Percentiles rank a stretch among this genome's conserved stretches.
phyloP scores from a whole-genome alignment of 495 filamentous ascomycete genomes.

The Chaetomidium leptoderma region DNA sequence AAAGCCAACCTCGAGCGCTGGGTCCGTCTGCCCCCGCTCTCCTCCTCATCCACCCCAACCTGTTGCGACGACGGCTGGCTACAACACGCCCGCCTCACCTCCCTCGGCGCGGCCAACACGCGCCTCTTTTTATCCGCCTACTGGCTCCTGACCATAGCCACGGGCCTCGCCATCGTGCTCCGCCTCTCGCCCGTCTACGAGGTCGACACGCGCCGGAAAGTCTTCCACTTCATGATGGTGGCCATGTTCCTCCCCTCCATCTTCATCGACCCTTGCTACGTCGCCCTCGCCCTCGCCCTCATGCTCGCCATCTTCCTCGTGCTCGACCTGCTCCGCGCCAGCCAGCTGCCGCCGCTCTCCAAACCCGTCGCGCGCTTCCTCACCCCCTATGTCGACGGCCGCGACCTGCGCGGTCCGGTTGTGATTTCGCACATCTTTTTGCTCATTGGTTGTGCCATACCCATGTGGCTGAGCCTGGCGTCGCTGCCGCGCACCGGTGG shows the following conservation, averaged over 20 bases:
- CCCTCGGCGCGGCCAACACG: conserved; percentile 70
- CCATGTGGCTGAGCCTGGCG: conserved; percentile 81
- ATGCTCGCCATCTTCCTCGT: conserved; percentile 79
- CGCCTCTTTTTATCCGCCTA: conserved; percentile 74
- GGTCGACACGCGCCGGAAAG: conserved; percentile 95
- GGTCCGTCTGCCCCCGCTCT: conserved; percentile 63
- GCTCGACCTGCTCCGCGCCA: conserved; percentile 82
- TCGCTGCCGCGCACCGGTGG: conserved; percentile 50
- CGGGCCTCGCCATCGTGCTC: conserved; percentile 70
- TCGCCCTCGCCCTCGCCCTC: conserved; percentile 68
- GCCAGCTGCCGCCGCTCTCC: conserved; percentile 83
- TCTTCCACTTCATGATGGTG: conserved; percentile 98
- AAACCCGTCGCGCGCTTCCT: conserved; percentile 78
- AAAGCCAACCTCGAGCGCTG: conserved; percentile 64
- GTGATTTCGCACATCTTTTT: conserved; percentile 96
- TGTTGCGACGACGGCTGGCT: conserved; percentile 51
- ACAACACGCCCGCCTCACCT: conserved; percentile 51
- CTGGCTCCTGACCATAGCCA: conserved; percentile 61
- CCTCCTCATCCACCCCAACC: conserved; percentile 26
- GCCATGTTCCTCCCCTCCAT: conserved; percentile 84
- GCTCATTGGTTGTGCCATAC: conserved; percentile 91
- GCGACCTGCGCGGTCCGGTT: conserved; percentile 88
- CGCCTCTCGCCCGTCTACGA: conserved; percentile 66
- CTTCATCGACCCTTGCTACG: conserved; percentile 80
- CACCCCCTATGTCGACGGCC: conserved; percentile 88